These are phyloP conservation scores for Xerocomellus intermedius DNA, from an alignment of 768 basidiomycete species.

Conservation along the genomic window DNA sequence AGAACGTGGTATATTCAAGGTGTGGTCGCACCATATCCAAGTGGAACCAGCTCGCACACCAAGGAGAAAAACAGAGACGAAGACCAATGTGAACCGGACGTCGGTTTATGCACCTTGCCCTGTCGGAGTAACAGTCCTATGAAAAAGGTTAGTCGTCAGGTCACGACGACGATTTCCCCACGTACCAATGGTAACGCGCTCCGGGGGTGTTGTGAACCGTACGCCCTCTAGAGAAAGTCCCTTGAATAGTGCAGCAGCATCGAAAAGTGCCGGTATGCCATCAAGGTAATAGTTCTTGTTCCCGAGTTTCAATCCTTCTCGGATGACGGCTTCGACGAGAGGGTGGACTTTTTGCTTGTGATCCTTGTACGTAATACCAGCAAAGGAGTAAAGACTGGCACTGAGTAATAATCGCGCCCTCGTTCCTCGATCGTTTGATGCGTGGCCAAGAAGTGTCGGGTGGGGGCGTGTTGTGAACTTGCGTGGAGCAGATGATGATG, in stretches of 20 bases:
- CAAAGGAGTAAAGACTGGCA: constrained; percentile 70
- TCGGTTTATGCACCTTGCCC: constrained; percentile 59
- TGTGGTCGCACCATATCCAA: constrained; percentile 42
- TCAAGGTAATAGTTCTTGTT: constrained; percentile 74
- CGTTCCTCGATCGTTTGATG: constrained; percentile 29
- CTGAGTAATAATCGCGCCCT: constrained; percentile 75
- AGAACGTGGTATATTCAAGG: background rate
- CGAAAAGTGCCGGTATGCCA: constrained; percentile 68
- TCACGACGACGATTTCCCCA: background rate
- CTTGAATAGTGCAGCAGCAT: constrained; percentile 45
- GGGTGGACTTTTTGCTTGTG: constrained; percentile 60
- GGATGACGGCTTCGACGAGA: constrained; percentile 67
- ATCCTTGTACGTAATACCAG: constrained; percentile 55
- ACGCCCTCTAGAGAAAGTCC: constrained; percentile 31
- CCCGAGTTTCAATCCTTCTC: constrained; percentile 84
- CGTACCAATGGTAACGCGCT: constrained; percentile 61
- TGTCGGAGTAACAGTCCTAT: constrained; percentile 70
- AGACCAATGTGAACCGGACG: constrained; percentile 66
- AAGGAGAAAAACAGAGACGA: constrained; percentile 73
- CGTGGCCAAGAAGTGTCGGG: constrained; percentile 40
- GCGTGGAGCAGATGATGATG: constrained; percentile 14
- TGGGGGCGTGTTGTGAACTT: constrained; percentile 19
- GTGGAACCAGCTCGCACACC: constrained; percentile 62
- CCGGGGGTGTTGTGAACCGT: constrained; percentile 40
- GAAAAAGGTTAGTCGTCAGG: background rate